A percentile compares a stretch with the other conserved stretches of the same genome.
These are phyloP conservation scores for Solanum corneliomulleri DNA, from an alignment of 257 asterid genomes.

Conservation along the genomic window DNA sequence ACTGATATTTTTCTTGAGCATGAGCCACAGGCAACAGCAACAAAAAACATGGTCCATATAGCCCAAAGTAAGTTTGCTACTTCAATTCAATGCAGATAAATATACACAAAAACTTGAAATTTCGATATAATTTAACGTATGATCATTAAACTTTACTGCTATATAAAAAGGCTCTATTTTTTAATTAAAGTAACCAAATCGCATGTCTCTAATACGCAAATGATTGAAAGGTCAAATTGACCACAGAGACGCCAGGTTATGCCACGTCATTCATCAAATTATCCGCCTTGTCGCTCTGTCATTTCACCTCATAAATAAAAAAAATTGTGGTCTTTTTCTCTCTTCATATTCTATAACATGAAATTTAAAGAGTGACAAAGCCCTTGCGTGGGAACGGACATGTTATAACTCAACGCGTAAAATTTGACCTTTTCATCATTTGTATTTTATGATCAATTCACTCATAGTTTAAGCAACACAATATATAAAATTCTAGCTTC, in stretches of 20 bases:
- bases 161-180: background rate
- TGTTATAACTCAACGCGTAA: background rate
- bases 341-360: background rate
- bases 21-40: constrained; percentile 57
- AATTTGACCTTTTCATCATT: background rate
- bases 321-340: background rate
- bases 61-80: constrained; percentile 48
- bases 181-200: background rate
- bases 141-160: background rate
- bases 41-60: constrained; percentile 65
- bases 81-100: background rate
- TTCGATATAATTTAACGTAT: background rate
- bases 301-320: background rate
- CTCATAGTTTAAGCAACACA: background rate
- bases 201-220: background rate
- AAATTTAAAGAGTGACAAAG: background rate
- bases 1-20: constrained; percentile 17
- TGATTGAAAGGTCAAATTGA: background rate
- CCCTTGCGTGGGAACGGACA: background rate
- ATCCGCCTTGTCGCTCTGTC: background rate
- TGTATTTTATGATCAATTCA: background rate
- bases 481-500: background rate
- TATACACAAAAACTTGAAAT: background rate
- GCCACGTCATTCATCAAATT: background rate
- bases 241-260: background rate